A percentile compares a stretch with the other conserved stretches of the same genome.
Evolutionary conservation across 116 monocot genomes (phyloP).

Genomic region (Iris pallida): DNA sequence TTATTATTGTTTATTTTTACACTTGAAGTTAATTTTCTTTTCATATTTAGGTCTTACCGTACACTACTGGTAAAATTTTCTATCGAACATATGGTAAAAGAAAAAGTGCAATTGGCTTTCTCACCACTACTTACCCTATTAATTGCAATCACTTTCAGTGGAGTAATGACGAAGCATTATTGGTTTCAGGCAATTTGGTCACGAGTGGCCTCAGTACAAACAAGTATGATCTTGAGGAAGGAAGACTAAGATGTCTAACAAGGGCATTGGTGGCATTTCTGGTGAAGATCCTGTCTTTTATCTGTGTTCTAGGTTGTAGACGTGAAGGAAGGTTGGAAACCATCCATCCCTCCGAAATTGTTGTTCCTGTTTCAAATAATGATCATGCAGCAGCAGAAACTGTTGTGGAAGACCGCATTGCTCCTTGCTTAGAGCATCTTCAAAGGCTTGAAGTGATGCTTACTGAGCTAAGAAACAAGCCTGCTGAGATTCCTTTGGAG

Average conservation of each 20-base stretch:
- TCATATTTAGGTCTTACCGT: background rate
- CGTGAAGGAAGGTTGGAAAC: background rate
- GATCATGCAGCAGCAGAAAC: constrained; percentile 5
- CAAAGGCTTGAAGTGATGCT: constrained; percentile 37
- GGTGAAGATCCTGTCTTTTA: constrained; percentile 5
- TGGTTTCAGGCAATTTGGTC: constrained; percentile 8
- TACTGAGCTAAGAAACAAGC: constrained; percentile 36
- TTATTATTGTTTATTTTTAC: background rate
- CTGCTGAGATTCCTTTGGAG: constrained; percentile 43
- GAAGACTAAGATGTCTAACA: constrained; percentile 4
- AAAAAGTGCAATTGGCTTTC: no score
- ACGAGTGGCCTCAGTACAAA: background rate
- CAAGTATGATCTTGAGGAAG: background rate
- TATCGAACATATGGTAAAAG: no score
- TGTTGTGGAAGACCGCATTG: constrained; percentile 23
- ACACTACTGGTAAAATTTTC: no score
- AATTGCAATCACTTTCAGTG: background rate
- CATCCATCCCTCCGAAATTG: constrained; percentile 12
- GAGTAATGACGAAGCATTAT: background rate
- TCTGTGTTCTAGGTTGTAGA: background rate
- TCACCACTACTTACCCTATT: background rate
- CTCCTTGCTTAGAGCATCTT: constrained; percentile 46
- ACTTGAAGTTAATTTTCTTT: background rate
- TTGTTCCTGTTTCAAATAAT: background rate
- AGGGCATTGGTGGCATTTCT: constrained; percentile 4